Evolutionary conservation across 441 rosid species (phyloP), one percentile per base, ranked within the genome.

Genomic region (Macaranga tanarius): DNA sequence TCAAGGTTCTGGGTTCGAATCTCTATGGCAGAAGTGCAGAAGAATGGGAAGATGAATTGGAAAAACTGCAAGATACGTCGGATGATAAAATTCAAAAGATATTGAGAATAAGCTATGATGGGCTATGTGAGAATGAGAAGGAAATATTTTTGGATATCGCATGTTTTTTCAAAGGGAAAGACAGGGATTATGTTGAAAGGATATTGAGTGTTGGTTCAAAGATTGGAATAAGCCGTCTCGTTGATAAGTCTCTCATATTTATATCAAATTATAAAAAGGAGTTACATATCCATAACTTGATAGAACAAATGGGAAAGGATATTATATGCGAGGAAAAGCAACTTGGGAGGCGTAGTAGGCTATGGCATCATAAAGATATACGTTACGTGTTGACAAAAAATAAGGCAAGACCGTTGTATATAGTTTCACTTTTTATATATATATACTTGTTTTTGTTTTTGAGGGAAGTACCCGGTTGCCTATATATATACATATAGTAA

Each of bases 111-210:
- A 84, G 89, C 66, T 87, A 73, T 62, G 79, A 85, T 73, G 80
- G 73, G 28, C 77, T 86, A 0, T 65, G 20, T 0, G 23, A 19
- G 1, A 72, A 80, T 40, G 76, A 74, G 23, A 71, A 79, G 57
- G 45, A 72, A 67, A 66, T 78, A 65, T 87, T 87, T 69, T 81
- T 86, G 2, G 84, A 84, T 22, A 70, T 86, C 56, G 82, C 87
- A 0, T 86, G 88, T 69, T 82, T 80, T 69, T 79, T 85, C 28
- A 57, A 31, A 17, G 79, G 83, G 19, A 23, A 34, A 42, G 16
- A 65, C 12, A 67, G 34, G 19, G 58, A 71, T 45, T 15, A 6
- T 0, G 81, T 77, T 0, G 65, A 17, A 67, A 44, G 57, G 40
- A 59, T 86, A 40, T 12, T 77, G 5, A 77, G 76, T 7, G 55